A percentile compares a stretch with the other conserved stretches of the same genome.
phyloP scores from a whole-genome alignment of 106 monocot genomes.

The Dioscorea alata region DNA sequence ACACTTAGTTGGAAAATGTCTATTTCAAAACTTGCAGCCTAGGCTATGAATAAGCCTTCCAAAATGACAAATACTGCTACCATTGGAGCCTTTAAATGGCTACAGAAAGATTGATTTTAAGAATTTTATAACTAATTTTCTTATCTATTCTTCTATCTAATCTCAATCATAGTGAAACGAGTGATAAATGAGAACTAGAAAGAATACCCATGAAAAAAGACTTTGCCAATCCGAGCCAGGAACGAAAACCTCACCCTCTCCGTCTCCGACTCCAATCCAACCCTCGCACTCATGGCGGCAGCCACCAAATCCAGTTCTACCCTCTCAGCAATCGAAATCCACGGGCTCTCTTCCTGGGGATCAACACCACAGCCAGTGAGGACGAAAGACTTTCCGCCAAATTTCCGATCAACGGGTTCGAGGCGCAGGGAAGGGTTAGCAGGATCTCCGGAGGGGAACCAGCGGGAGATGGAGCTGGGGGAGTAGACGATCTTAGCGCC shows the following conservation, averaged over 20 bases:
- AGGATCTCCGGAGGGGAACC: slow-evolving; percentile 6
- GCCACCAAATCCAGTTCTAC: slow-evolving; percentile 17
- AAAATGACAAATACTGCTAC: too few species aligned
- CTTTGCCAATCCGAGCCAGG: slow-evolving; percentile 34
- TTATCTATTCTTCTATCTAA: too few species aligned
- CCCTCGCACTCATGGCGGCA: slow-evolving; percentile 9
- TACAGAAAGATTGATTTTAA: background rate
- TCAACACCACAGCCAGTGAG: slow-evolving; percentile 1
- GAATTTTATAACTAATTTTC: too few species aligned
- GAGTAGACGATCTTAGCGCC: slow-evolving; percentile 23
- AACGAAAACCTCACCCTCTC: slow-evolving; percentile 17
- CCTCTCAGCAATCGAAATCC: slow-evolving; percentile 24
- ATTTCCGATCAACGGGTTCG: slow-evolving; percentile 23
- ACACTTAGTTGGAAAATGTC: too few species aligned
- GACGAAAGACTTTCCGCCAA: slow-evolving; percentile 29
- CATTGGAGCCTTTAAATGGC: background rate
- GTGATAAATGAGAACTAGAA: too few species aligned
- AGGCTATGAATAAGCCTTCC: too few species aligned
- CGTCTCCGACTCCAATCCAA: background rate
- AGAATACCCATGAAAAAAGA: slow-evolving; percentile 28
- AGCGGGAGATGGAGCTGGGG: slow-evolving; percentile 21
- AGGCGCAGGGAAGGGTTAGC: slow-evolving; percentile 13
- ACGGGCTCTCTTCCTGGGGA: background rate
- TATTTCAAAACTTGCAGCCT: too few species aligned
- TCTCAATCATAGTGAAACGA: too few species aligned